phyloP scores from a whole-genome alignment of 2,329 filamentous ascomycete species.

The Fusarium neocosmosporiellum region DNA sequence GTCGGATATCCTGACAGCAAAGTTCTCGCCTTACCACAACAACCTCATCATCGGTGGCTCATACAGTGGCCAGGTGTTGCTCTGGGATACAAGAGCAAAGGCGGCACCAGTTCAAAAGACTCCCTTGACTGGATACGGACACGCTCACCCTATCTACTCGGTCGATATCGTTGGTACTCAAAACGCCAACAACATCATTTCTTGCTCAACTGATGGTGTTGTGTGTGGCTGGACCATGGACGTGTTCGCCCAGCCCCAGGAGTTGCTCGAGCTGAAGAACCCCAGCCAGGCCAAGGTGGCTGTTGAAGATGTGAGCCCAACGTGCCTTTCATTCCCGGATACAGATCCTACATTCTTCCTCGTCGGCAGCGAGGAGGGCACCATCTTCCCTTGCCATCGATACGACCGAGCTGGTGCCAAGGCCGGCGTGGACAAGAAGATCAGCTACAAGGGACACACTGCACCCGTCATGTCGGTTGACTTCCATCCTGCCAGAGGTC shows the following conservation, averaged over 20 bases:
- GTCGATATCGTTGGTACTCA: conserved; percentile 97
- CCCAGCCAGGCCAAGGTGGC: conserved; percentile 80
- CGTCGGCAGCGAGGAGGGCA: conserved; percentile 95
- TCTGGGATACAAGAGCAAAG: conserved; percentile 95
- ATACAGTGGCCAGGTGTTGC: conserved; percentile 94
- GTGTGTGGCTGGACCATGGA: conserved; percentile 98
- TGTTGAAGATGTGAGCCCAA: conserved; percentile 94
- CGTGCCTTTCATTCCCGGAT: conserved; percentile 93
- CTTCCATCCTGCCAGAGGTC: conserved; percentile 92
- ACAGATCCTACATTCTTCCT: conserved; percentile 98
- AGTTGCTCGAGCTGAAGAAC: conserved; percentile 87
- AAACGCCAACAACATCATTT: conserved; percentile 98
- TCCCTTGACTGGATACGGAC: conserved; percentile 91
- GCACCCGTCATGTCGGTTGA: conserved; percentile 96
- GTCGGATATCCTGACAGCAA: conserved; percentile 93
- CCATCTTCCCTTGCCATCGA: conserved; percentile 94
- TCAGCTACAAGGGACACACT: conserved; percentile 89
- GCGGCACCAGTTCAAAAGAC: conserved; percentile 95
- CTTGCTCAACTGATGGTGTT: conserved; percentile 94
- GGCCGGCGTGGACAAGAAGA: conserved; percentile 89
- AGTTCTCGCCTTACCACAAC: conserved; percentile 98
- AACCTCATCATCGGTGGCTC: conserved; percentile 96
- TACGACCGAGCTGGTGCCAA: conserved; percentile 98
- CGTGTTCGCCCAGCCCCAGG: conserved; percentile 96
- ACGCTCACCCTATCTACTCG: conserved; percentile 96